Base-by-base conservation (phyloP, 2,329 filamentous ascomycete genomes). In the Sporothrix inflata region DNA sequence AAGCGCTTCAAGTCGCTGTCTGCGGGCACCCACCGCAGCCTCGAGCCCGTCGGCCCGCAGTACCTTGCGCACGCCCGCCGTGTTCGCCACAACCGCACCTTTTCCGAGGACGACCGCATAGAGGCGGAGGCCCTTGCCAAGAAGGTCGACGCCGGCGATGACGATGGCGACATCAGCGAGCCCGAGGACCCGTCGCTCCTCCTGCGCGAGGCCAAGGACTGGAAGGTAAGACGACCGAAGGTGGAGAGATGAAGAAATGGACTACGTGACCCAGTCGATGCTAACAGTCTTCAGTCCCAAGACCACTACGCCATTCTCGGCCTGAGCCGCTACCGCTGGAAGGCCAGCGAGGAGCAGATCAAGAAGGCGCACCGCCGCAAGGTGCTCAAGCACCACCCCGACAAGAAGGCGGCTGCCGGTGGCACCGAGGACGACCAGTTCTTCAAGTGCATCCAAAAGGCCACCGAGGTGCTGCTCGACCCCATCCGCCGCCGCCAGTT, bases 401-500 rank as follows among this genome's bases (percentile, higher is more conserved):
- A 99, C 83, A 99, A 99, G 91, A 97, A 97, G 86, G 96, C 97
- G 19, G 96, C 96, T 38, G 89, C 91, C 65, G 96, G 96, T 74
- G 88, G 89, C 78, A 88, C 89, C 77, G 94, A 98, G 79, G 95
- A 98, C 83, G 96, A 99, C 83, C 93, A 92, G 82, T 99, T 99
- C 88, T 99, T 99, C 92, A 99, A 99, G 89, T 99, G 97, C 84
- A 99, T 99, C 82, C 97, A 99, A 82, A 98, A 98, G 84, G 96
- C 96, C 72, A 95, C 92, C 78, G 96, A 99, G 79, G 88, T 98
- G 69, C 92, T 99, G 21, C 89, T 94, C 71, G 96, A 99, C 85
- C 96, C 96, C 69, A 87, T 91, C 81, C 97, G 94, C 85, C 93
- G 96, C 74, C 91, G 94, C 73, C 96, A 99, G 84, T 99, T 92